phyloP scores from a whole-genome alignment of 768 basidiomycete species.

The Tricholoma hemisulphureum region DNA sequence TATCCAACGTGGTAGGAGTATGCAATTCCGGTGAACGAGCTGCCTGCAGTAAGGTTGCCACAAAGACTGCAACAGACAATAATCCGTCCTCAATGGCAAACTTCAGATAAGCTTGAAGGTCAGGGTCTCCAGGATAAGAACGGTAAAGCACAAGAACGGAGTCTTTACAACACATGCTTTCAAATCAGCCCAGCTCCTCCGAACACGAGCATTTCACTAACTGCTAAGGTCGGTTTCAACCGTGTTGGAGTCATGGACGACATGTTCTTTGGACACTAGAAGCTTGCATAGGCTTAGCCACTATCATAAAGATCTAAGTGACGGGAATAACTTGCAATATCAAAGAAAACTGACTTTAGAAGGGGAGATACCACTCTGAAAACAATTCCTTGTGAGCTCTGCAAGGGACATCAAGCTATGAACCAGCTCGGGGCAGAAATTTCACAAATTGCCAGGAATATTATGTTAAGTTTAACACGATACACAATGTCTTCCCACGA shows the following conservation, averaged over 20 bases:
- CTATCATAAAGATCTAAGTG: constrained; percentile 32
- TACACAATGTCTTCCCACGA: not conserved
- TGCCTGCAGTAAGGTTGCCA: constrained; percentile 65
- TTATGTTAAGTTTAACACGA: not conserved
- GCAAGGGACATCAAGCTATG: constrained; percentile 57
- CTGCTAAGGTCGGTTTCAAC: constrained; percentile 63
- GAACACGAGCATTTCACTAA: constrained; percentile 31
- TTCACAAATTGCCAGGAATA: not conserved
- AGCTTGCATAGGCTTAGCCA: constrained; percentile 68
- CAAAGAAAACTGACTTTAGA: constrained; percentile 48
- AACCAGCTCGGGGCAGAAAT: not conserved
- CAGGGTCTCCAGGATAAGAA: constrained; percentile 67
- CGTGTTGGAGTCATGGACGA: constrained; percentile 38
- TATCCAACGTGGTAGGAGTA: constrained; percentile 63
- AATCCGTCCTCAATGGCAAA: constrained; percentile 54
- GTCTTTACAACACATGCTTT: constrained; percentile 40
- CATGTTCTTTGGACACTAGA: constrained; percentile 50
- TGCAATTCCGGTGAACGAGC: constrained; percentile 65
- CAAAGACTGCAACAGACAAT: constrained; percentile 57
- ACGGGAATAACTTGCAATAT: not conserved
- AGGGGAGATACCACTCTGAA: constrained; percentile 66
- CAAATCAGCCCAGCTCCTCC: not conserved
- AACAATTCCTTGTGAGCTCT: constrained; percentile 70
- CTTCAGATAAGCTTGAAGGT: constrained; percentile 65
- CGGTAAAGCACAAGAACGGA: constrained; percentile 67